A percentile compares a stretch with the other conserved stretches of the same genome.
These are phyloP conservation scores for Stachybotrys chartarum DNA, from an alignment of 2,329 filamentous ascomycete species.

Conservation along the genomic window DNA sequence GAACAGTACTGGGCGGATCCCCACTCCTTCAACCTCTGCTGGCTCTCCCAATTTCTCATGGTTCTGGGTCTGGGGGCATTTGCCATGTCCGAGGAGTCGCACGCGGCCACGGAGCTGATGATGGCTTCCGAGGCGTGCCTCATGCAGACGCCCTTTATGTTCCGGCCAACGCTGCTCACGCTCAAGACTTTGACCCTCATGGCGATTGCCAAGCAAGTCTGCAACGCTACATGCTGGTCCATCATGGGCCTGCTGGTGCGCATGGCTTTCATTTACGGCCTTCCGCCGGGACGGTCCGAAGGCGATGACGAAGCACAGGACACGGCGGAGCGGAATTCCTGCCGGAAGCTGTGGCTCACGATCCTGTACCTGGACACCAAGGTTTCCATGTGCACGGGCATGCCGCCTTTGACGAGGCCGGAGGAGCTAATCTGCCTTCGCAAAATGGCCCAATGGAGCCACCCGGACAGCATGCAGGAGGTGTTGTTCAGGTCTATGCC, in stretches of 20 bases:
- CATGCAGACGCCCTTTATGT: conserved; percentile 30
- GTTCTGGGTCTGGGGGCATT: conserved; percentile 26
- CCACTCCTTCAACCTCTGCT: conserved; percentile 18
- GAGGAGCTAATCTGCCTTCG: conserved; percentile 20
- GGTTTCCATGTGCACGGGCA: conserved; percentile 25
- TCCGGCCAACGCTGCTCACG: conserved; percentile 23
- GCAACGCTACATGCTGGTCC: conserved; percentile 29
- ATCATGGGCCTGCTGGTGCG: conserved; percentile 25
- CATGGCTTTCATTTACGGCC: conserved; percentile 23
- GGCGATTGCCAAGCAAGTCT: conserved; percentile 27
- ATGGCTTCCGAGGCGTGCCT: conserved; percentile 28
- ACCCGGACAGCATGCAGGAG: conserved; percentile 21
- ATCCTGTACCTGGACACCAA: conserved; percentile 28
- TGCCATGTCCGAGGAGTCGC: conserved; percentile 20
- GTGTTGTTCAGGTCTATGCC: conserved; percentile 23
- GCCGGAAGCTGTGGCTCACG: conserved; percentile 25
- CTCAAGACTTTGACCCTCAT: conserved; percentile 23
- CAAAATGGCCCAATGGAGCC: conserved; percentile 15
- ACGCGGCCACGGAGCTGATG: conserved; percentile 25
- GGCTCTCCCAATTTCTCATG: conserved; percentile 27
- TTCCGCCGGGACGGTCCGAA: conserved; percentile 22
- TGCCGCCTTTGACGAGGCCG: conserved; percentile 24
- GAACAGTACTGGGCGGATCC: conserved; percentile 25
- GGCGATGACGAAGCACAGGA: conserved; percentile 14
- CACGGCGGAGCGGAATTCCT: conserved; percentile 16